phyloP scores from a whole-genome alignment of 345 rosid genomes.

The Pistacia integerrima region DNA sequence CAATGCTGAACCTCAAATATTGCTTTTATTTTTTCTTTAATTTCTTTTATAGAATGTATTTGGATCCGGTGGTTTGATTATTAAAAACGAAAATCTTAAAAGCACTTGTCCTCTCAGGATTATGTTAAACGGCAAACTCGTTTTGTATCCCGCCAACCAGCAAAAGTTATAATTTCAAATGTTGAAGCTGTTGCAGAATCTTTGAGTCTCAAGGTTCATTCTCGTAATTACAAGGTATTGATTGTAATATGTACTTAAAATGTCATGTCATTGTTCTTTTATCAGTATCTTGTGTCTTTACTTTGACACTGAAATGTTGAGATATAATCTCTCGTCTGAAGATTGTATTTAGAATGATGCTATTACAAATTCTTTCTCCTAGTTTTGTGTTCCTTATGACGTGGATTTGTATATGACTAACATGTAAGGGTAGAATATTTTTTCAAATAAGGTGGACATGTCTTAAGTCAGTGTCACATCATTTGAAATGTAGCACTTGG shows the following conservation, averaged over 20 bases:
- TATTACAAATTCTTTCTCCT: not conserved
- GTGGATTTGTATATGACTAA: not conserved
- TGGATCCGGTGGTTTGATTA: slow-evolving; percentile 14
- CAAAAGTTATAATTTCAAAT: slow-evolving; percentile 63
- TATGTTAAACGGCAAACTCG: slow-evolving; percentile 81
- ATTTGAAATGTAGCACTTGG: not conserved
- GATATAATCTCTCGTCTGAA: slow-evolving; percentile 2
- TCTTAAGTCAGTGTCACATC: not conserved
- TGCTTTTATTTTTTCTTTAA: not conserved
- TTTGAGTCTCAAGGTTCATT: slow-evolving; percentile 64
- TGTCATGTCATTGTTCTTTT: not conserved
- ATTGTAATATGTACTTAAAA: slow-evolving; percentile 7
- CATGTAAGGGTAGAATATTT: not conserved
- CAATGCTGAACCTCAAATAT: not conserved
- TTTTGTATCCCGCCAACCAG: slow-evolving; percentile 73
- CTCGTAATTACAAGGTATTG: slow-evolving; percentile 74
- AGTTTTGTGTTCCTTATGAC: not conserved
- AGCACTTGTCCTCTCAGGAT: slow-evolving; percentile 47
- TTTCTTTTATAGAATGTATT: not conserved
- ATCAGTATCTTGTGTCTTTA: not conserved
- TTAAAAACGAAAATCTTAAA: slow-evolving; percentile 6
- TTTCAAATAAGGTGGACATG: not conserved
- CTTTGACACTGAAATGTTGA: not conserved
- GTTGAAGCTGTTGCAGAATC: slow-evolving; percentile 73
- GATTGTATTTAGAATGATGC: not conserved